Evolutionary conservation across 164 flowering plant species (phyloP).

Genomic region (Vitis rupestris): DNA sequence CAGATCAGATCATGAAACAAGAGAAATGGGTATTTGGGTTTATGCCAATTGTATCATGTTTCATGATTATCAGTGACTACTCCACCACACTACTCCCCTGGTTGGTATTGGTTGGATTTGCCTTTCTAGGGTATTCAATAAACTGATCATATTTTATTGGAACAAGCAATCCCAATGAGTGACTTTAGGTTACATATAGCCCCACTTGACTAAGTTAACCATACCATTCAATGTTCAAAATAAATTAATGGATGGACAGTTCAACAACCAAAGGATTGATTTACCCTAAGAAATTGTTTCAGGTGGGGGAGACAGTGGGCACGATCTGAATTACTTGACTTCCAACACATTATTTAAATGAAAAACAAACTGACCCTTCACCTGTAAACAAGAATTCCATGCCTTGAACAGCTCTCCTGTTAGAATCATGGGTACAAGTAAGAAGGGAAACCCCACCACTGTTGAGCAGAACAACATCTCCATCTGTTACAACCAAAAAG

Average conservation of each 20-base stretch:
- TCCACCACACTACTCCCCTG: too few relatives aligned
- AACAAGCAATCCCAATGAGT: not conserved
- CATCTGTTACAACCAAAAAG: slow-evolving; percentile 17
- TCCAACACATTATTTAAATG: not conserved
- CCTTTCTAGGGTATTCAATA: too few relatives aligned
- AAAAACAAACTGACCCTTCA: not conserved
- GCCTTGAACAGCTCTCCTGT: slow-evolving; percentile 36
- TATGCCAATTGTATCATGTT: too few relatives aligned
- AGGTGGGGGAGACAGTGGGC: slow-evolving; percentile 3
- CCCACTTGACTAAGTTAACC: not conserved
- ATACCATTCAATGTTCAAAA: not conserved
- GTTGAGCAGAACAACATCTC: slow-evolving; percentile 41
- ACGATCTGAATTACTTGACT: slow-evolving; percentile 8
- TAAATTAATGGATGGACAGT: not conserved
- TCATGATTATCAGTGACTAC: too few relatives aligned
- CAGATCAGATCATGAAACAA: too few relatives aligned
- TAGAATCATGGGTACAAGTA: slow-evolving; percentile 32
- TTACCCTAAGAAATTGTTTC: not conserved
- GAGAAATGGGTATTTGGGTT: too few relatives aligned
- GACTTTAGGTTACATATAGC: not conserved
- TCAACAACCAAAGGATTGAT: not conserved
- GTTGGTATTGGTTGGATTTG: too few relatives aligned
- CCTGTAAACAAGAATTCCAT: slow-evolving; percentile 34
- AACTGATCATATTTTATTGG: too few relatives aligned
- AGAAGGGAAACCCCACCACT: slow-evolving; percentile 31